phyloP scores from a whole-genome alignment of 805 yeast genomes.

The Tetrapisispora taiwanensis region DNA sequence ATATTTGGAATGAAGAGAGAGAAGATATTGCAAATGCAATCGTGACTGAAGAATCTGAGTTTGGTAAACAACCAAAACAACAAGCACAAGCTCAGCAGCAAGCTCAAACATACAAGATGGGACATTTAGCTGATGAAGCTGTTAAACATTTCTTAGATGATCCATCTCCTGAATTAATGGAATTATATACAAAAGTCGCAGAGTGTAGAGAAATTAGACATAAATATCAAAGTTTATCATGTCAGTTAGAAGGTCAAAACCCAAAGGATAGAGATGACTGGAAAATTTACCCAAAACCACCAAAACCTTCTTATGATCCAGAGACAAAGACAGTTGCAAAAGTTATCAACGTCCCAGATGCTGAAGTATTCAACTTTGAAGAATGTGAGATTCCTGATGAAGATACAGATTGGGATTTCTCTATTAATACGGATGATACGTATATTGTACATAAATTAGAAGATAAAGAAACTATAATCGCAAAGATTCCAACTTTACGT shows the following conservation, averaged over 20 bases:
- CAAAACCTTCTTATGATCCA: slow-evolving; percentile 75
- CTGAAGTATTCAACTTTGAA: slow-evolving; percentile 34
- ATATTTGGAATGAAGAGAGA: not conserved
- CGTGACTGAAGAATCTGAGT: not conserved
- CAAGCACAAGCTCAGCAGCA: slow-evolving; percentile 2
- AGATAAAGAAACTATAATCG: slow-evolving; percentile 30
- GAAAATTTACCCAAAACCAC: slow-evolving; percentile 88
- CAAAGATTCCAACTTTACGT: slow-evolving; percentile 66
- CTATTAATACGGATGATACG: slow-evolving; percentile 52
- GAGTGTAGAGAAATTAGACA: slow-evolving; percentile 64
- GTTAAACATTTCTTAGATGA: slow-evolving; percentile 32
- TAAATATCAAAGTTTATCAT: slow-evolving; percentile 60
- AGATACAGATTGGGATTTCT: slow-evolving; percentile 46
- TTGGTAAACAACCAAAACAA: not conserved
- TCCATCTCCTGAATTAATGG: slow-evolving; percentile 61
- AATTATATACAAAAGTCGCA: slow-evolving; percentile 50
- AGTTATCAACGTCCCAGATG: slow-evolving; percentile 32
- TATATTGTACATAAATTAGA: slow-evolving; percentile 45
- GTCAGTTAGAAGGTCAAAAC: slow-evolving; percentile 66
- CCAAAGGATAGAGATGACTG: slow-evolving; percentile 73
- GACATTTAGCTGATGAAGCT: slow-evolving; percentile 38
- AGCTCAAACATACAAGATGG: slow-evolving; percentile 31
- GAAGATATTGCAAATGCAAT: not conserved
- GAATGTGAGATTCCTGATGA: slow-evolving; percentile 36
- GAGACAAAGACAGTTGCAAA: slow-evolving; percentile 43